phyloP scores from a whole-genome alignment of 345 rosid species.

The Salix udensis region DNA sequence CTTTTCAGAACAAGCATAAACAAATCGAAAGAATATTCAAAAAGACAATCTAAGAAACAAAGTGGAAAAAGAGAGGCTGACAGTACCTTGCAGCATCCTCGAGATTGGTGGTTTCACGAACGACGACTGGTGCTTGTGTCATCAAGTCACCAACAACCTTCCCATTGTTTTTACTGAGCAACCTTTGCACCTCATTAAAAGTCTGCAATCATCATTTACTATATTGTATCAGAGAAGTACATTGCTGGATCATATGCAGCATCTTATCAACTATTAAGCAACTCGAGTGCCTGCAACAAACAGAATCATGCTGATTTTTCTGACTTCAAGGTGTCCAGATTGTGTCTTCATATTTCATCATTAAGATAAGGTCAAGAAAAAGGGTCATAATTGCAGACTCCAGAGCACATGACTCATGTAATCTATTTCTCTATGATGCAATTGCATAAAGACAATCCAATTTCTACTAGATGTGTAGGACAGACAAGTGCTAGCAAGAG shows the following conservation, averaged over 20 bases:
- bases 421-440: not conserved
- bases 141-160: conserved; percentile 78
- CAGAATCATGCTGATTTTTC: not conserved
- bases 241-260: not conserved
- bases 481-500: not conserved
- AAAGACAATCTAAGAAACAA: not conserved
- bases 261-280: not conserved
- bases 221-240: not conserved
- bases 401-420: not conserved
- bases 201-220: conserved; percentile 46
- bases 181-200: conserved; percentile 76
- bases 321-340: not conserved
- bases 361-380: not conserved
- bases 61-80: not conserved
- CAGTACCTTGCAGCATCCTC: conserved; percentile 88
- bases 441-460: not conserved
- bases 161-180: conserved; percentile 84
- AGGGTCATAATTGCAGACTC: not conserved
- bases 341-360: not conserved
- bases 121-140: conserved; percentile 87
- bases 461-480: not conserved
- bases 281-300: not conserved
- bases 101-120: conserved; percentile 72
- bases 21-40: not conserved
- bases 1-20: not conserved